Evolutionary conservation across 2,329 filamentous ascomycete species (phyloP), one percentile per base, ranked within the genome.

Genomic region (Harringtonia lauricola): DNA sequence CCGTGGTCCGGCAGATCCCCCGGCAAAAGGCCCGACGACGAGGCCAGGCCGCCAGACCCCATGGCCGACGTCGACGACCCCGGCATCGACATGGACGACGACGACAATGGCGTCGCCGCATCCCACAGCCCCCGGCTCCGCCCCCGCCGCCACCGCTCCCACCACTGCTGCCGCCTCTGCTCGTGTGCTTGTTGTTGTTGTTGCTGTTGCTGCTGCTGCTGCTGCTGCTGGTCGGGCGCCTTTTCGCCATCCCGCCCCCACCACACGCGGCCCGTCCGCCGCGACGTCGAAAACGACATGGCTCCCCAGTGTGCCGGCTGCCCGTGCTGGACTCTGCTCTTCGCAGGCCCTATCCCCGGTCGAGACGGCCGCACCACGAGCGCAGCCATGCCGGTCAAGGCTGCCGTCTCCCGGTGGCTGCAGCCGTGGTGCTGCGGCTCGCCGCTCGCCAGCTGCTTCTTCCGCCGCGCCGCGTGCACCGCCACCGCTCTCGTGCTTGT

Each of bases 1-100:
- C 41, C 76, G 60, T 50, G 68, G 55, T 52, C 65, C 47, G 79
- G 78, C 12, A 80, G 68, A 53, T 80, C 76, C 49, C 78, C 72
- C 14, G 72, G 71, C 49, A 70, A 71, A 52, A 73, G 59, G 31
- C 64, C 67, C 48, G 60, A 65, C 17, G 55, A 52, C 5, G 58
- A 55, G 46, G 62, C 65, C 3, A 30, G 15, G 8, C 19, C 31
- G 19, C 33, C 22, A 13, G 8, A 5, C 19, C 41, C 26, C 6
- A 12, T 17, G 7, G 8, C 21, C 18, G n/a, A 13, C 34, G 14
- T 17, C n/a, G 13, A 9, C 14, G 14, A 14, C 29, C 30, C 14
- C 28, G 31, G 15, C 19, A n/a, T 13, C 21, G 41, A 28, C 18
- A 13, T 13, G 17, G 19, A 17, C 8, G 24, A 8, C n/a, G 19